These are phyloP conservation scores for Melaleuca quinquenervia DNA, from an alignment of 345 rosid species.

Conservation along the genomic window DNA sequence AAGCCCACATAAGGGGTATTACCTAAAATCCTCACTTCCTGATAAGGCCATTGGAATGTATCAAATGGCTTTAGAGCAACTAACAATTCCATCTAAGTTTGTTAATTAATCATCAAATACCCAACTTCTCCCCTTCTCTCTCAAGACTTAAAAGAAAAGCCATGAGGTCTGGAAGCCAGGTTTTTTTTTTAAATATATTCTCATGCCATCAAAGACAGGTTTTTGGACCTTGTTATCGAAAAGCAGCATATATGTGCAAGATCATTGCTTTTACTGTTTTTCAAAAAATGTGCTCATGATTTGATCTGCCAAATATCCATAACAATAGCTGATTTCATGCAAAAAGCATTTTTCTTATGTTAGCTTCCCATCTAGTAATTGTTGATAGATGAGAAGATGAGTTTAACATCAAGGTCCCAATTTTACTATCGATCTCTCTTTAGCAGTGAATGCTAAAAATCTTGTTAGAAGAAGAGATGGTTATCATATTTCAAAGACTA, in stretches of 20 bases:
- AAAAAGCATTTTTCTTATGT: too few species aligned
- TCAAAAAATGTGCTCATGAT: not conserved
- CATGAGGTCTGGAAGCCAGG: not conserved
- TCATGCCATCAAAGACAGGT: not conserved
- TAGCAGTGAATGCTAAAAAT: rapidly evolving
- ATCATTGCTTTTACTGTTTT: not conserved
- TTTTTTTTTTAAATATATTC: not conserved
- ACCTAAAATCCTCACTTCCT: not conserved
- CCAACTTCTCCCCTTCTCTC: not conserved
- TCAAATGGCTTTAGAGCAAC: not conserved
- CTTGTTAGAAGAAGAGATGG: not conserved
- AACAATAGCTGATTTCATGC: too few species aligned
- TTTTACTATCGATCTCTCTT: not conserved
- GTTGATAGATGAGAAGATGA: not conserved
- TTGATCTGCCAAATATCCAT: too few species aligned
- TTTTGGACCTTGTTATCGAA: not conserved
- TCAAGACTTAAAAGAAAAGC: not conserved
- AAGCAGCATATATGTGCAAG: not conserved
- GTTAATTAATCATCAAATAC: not conserved
- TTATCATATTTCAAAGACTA: not conserved
- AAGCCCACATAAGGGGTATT: not conserved
- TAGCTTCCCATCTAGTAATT: not conserved
- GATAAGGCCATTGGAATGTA: not conserved
- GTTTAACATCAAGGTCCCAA: not conserved
- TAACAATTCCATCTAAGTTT: not conserved